Evolutionary conservation across 768 basidiomycete species (phyloP), one percentile per base, ranked within the genome.

Genomic region (Chalciporus pseudorubinellus): DNA sequence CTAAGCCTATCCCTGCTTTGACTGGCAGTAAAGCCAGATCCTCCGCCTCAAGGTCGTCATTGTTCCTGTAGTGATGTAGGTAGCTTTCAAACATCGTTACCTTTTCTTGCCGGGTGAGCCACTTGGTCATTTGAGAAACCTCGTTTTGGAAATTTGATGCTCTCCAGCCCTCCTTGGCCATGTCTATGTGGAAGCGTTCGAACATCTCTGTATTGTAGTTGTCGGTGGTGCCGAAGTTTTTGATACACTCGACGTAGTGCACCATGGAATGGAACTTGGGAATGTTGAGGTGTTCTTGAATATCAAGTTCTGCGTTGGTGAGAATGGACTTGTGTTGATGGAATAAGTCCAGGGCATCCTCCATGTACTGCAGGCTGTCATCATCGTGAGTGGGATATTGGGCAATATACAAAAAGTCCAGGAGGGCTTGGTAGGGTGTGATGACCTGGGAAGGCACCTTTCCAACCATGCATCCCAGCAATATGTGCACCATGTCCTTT

Each of bases 331-430:
- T 68, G 28, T 61, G 26, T 3, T 50, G 11, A 45, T 75, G 65
- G 46, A 72, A 75, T 0, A 31, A 26, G 4, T 53, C 11, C 22
- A 64, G 47, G 1, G 67, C 55, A 14, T 60, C 55, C 0, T 69
- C 44, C 1, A 77, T 20, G 2, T 39, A 26, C 1, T 26, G 42
- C 2, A 74, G 59, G 6, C 66, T 71, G 14, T 50, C 21, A 3
- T 57, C 51, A 0, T 64, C 44, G 18, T 77, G 74, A 2, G 60
- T 10, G 0, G 62, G 62, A 48, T 70, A 71, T 38, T 70, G 70
- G 1, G 71, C 68, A 9, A 70, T 48, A 46, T 69, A 74, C 8
- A 76, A 50, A 51, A 77, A 77, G 50, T 77, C 71, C 0, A 78
- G 53, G 1, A 75, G 19, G 28, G 2, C 4, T 0, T 9, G 14